Evolutionary conservation across 257 asterid species (phyloP).

Genomic region (Petunia secreta): DNA sequence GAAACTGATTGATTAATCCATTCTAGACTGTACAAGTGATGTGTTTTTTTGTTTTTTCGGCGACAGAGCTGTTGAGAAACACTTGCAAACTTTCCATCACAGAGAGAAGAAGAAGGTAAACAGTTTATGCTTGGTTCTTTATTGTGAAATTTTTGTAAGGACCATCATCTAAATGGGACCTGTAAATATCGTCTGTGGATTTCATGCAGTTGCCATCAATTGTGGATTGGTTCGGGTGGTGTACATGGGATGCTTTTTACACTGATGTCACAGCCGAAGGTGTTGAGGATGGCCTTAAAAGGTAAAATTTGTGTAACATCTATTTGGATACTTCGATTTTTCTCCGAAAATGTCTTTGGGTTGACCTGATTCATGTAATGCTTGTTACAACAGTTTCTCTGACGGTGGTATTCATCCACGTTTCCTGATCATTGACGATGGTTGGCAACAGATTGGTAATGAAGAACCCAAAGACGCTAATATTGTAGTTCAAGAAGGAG

Average conservation of each 20-base stretch:
- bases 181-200: slow-evolving; percentile 20
- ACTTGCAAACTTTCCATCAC: slow-evolving; percentile 88
- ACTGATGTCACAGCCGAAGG: slow-evolving; percentile 99
- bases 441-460: slow-evolving; percentile 97
- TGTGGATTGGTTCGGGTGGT: slow-evolving; percentile 99
- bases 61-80: slow-evolving; percentile 85
- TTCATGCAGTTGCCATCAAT: slow-evolving; percentile 69
- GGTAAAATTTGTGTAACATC: slow-evolving; percentile 42
- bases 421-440: slow-evolving; percentile 92
- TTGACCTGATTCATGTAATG: slow-evolving; percentile 13
- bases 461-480: slow-evolving; percentile 51
- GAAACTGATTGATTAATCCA: not conserved
- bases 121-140: slow-evolving; percentile 19
- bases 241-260: slow-evolving; percentile 99
- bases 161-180: not conserved
- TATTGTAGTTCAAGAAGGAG: slow-evolving; percentile 91
- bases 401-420: slow-evolving; percentile 89
- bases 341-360: slow-evolving; percentile 1
- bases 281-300: slow-evolving; percentile 84
- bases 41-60: slow-evolving; percentile 11
- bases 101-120: slow-evolving; percentile 82
- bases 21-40: not conserved
- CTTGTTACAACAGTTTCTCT: slow-evolving; percentile 63
- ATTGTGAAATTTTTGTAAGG: not conserved
- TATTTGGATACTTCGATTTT: not conserved